Base-by-base conservation (phyloP, 176 grass and related monocot species). In the Aegilops tauschii region DNA sequence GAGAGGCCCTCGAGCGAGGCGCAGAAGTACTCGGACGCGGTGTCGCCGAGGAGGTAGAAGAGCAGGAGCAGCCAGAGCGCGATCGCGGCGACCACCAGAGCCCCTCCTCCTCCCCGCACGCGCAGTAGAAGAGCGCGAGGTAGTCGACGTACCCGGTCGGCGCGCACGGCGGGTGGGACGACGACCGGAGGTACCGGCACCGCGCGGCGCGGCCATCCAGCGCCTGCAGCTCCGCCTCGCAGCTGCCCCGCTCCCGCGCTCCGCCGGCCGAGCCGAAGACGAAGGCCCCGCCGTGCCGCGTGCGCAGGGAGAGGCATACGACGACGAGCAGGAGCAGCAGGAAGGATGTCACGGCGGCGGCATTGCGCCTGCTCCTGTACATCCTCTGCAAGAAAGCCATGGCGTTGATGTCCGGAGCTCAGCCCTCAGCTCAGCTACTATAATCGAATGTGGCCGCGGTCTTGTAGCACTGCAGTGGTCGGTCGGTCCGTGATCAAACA, bases 41-140 rank as follows among this genome's bases (percentile, higher is more conserved):
- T 98, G 93, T 92, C 90, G 18, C 93, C 96, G 21, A 98, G 93
- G 35, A 98, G 80, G 89, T 98, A 98, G 88, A 98, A 98, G 45
- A 98, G 91, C 5, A 90, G 39, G 4, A 93, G 49, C 3, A 98
- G 89, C 91, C 89, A 98, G 56, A 93, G 83, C 1, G 27, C 42
- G 16, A 91, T 77, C 28, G 84, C 20, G 87, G 79, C 37, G 50
- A 68, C 65, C 65, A 67, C 64, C 64, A 66, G 64, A 66, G 28
- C 18, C 74, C 27, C 28, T 73, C 16, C 0, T 85, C 83, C 32
- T 83, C 87, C 11, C 10, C 88, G 16, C 11, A 35, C 65, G 65
- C 1, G 85, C 95, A 98, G 82, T 98, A 98, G 87, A 95, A 95
- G 36, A 92, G 1, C 3, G 50, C 65, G 50, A 95, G 91, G 87